Conservation (phyloP, 345 rosid species). For the Pugionium cornutum region DNA sequence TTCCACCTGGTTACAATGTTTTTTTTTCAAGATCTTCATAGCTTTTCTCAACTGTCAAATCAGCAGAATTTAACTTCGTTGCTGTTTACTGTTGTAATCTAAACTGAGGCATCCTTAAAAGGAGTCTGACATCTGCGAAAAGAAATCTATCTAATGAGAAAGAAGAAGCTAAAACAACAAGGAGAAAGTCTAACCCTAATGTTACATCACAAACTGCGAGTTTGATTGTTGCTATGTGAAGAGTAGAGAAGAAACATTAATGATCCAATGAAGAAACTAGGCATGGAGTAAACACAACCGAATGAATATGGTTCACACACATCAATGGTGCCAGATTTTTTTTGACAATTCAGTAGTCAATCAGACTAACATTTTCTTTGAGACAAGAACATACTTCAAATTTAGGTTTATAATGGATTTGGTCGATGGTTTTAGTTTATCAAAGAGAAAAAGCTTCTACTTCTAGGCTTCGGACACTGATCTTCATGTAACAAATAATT, state of each 20-base stretch:
- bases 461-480: too few relatives aligned
- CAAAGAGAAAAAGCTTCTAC: too few relatives aligned
- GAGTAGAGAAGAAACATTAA: constrained; percentile 7
- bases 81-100: constrained; percentile 32
- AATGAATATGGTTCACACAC: not conserved
- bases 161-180: constrained; percentile 8
- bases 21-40: constrained; percentile 78
- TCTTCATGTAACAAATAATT: too few relatives aligned
- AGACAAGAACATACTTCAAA: constrained; percentile 2
- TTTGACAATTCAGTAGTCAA: not conserved
- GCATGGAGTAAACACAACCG: not conserved
- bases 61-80: constrained; percentile 38
- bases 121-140: constrained; percentile 48
- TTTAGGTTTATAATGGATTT: not conserved
- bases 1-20: constrained; percentile 57
- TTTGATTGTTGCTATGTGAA: constrained; percentile 45
- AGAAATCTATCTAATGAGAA: not conserved
- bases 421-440: too few relatives aligned
- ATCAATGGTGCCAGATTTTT: not conserved
- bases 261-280: not conserved
- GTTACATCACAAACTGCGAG: constrained; percentile 43
- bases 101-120: constrained; percentile 53
- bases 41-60: constrained; percentile 75
- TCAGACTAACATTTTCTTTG: not conserved
- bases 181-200: constrained; percentile 49